Evolutionary conservation across 2,329 filamentous ascomycete genomes (phyloP), one percentile per base, ranked within the genome.

Genomic region (Alternaria atra): DNA sequence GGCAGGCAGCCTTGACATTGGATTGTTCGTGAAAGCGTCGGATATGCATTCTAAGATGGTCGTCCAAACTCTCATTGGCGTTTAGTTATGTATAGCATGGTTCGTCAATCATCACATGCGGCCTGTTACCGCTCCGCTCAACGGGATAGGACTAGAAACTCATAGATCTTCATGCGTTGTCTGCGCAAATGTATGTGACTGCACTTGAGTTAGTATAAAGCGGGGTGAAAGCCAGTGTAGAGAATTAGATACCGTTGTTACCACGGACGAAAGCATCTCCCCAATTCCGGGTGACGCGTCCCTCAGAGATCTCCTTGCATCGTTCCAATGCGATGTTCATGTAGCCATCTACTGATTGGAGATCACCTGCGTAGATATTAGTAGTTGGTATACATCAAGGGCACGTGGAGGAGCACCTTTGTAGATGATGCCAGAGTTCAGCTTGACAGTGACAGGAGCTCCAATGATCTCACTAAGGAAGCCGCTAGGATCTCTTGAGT

Each of bases 261-360:
- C 94, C 94, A 79, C 94, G 87, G 59, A 98, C 91, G 79, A 98
- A 98, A 5, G 94, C 93, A 84, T 98, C 94, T 7, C 94, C 94
- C 77, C 97, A 97, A 55, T 87, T 91, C 73, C 92, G 87, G 72
- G 91, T 87, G 80, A 94, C 88, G 66, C 89, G 87, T 42, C 94
- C 94, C 75, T 97, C 91, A 69, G 97, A 91, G 71, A 90, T 93
- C 81, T 99, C 95, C 67, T 92, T 90, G 20, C 93, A 97, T 82
- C 97, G 95, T 80, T 99, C 95, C 30, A 99, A 87, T 12, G 95
- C 94, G 78, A 99, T 97, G 82, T 99, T 99, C 95, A 99, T 99
- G 82, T 98, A 99, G 53, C 95, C 95, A 80, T 99, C 95, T 51
- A 99, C 94, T 0, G 94, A 97, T 79, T 98, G 94, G 37, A 98